Evolutionary conservation across 495 filamentous ascomycete genomes (phyloP).

Genomic region (Schizothecium vesticola): DNA sequence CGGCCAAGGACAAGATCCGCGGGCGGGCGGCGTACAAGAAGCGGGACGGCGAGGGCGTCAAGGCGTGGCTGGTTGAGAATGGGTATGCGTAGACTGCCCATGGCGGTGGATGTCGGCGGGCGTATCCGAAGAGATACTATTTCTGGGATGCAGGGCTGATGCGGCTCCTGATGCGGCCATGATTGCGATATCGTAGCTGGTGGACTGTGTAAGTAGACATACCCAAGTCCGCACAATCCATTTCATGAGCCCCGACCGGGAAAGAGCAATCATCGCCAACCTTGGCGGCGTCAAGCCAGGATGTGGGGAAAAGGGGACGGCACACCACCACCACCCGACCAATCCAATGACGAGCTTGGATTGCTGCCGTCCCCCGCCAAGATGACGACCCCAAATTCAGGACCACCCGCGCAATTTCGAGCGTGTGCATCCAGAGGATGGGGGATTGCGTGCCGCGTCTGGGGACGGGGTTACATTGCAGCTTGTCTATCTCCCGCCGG

Average conservation of each 20-base stretch:
- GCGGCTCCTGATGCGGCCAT: neutral
- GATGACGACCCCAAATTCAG: neutral
- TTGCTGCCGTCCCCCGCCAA: neutral
- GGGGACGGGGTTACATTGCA: neutral
- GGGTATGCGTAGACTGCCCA: conserved; percentile 17
- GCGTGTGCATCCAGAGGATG: neutral
- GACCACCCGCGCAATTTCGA: neutral
- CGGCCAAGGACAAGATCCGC: conserved; percentile 73
- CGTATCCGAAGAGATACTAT: no score
- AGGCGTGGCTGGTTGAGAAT: conserved; percentile 43
- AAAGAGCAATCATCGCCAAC: neutral
- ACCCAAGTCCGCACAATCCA: neutral
- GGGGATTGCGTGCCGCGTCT: neutral
- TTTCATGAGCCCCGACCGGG: neutral
- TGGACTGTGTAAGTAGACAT: neutral
- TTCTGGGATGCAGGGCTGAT: neutral
- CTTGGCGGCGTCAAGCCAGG: neutral
- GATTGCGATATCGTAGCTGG: neutral
- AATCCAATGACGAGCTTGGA: neutral
- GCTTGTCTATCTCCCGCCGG: neutral
- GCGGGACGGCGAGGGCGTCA: conserved; percentile 60
- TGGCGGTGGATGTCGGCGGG: no score
- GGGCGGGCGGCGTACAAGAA: conserved; percentile 72
- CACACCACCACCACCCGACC: neutral
- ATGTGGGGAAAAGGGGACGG: neutral